Evolutionary conservation across 768 basidiomycete species (phyloP).

Genomic region (Dioszegia hungarica): DNA sequence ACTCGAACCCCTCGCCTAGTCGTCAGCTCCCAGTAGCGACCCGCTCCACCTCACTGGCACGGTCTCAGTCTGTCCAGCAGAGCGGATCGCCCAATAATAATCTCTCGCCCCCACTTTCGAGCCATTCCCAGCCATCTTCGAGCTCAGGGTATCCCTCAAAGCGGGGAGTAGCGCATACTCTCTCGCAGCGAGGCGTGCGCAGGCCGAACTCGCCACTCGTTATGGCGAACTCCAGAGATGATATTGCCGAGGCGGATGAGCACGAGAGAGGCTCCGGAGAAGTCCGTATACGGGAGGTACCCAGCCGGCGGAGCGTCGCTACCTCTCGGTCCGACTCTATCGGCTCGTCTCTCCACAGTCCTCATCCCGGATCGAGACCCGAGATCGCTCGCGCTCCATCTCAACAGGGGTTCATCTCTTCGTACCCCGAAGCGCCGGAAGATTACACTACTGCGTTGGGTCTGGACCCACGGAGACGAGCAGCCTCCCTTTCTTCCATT

Average conservation of each 20-base stretch:
- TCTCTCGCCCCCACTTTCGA: neutral
- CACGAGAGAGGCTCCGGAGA: neutral
- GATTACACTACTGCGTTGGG: too few relatives aligned
- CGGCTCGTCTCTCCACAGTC: neutral
- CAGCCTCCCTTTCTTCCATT: too few relatives aligned
- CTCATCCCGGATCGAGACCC: neutral
- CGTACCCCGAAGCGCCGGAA: neutral
- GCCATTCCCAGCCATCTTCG: neutral
- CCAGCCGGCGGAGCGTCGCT: slow-evolving; percentile 16
- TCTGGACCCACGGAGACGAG: too few relatives aligned
- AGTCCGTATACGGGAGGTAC: slow-evolving; percentile 7
- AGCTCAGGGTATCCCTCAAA: neutral
- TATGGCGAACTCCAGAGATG: slow-evolving; percentile 5
- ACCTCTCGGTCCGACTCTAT: slow-evolving; percentile 15
- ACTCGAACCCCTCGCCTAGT: slow-evolving; percentile 16
- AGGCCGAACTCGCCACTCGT: slow-evolving; percentile 10
- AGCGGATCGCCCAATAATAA: neutral
- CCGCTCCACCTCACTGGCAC: slow-evolving; percentile 18
- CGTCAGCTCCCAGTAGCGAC: neutral
- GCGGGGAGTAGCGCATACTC: neutral
- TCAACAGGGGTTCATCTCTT: neutral
- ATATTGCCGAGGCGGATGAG: slow-evolving; percentile 17
- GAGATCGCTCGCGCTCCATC: neutral
- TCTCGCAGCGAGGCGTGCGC: neutral
- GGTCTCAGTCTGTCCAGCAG: slow-evolving; percentile 24